Conservation (phyloP, 495 filamentous ascomycete genomes). For the Sabuloglossum arenarium region DNA sequence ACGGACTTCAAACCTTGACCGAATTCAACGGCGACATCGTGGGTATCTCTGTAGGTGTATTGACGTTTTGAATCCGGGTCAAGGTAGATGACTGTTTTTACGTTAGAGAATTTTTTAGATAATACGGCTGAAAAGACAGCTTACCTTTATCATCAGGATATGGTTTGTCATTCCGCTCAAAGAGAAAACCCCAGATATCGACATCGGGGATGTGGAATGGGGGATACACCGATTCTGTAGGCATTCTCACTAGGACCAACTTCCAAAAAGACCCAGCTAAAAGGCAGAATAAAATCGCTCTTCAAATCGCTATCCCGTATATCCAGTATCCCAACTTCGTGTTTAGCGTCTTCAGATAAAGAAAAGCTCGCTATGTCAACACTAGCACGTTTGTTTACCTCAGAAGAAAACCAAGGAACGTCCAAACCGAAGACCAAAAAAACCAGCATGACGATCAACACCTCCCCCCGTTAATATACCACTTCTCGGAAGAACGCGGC, state of each 20-base stretch:
- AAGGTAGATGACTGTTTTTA: conserved; percentile 46
- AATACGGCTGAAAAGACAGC: neutral
- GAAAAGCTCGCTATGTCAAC: no score
- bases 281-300: neutral
- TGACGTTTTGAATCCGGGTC: conserved; percentile 52
- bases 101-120: conserved; percentile 3
- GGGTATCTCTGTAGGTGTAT: conserved; percentile 54
- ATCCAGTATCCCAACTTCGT: no score
- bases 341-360: no score
- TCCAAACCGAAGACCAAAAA: no score
- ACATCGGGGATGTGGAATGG: conserved; percentile 37
- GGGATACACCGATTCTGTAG: conserved; percentile 32
- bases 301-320: neutral
- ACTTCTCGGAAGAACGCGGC: no score
- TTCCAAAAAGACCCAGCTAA: no score
- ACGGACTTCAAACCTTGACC: conserved; percentile 55
- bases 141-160: conserved; percentile 49
- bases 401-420: no score
- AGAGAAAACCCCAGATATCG: conserved; percentile 60
- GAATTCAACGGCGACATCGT: conserved; percentile 45
- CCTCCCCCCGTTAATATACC: no score
- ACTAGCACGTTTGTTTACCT: no score
- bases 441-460: no score
- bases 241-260: conserved; percentile 27
- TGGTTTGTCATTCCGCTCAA: conserved; percentile 47